These are phyloP conservation scores for Crithidia acanthocephali DNA, from an alignment of 208 protist genomes.

Conservation along the genomic window DNA sequence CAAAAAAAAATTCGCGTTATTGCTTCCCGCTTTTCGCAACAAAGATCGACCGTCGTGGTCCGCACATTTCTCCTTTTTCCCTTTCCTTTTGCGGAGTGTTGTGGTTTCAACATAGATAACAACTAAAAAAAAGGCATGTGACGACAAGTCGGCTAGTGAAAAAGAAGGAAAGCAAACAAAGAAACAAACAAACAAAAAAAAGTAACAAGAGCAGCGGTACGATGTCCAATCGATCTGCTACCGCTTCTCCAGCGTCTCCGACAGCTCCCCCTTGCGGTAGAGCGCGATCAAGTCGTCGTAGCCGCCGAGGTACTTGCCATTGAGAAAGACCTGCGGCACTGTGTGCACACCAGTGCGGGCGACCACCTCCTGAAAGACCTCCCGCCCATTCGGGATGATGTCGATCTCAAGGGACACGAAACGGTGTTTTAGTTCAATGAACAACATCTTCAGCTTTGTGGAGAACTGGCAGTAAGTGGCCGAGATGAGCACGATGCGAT, in stretches of 20 bases:
- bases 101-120: too few relatives aligned
- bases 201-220: conserved; percentile 9
- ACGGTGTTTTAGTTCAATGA: conserved; percentile 83
- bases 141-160: too few relatives aligned
- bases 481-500: conserved; percentile 83
- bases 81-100: too few relatives aligned
- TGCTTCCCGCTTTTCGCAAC: too few relatives aligned
- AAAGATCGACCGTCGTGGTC: too few relatives aligned
- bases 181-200: background rate
- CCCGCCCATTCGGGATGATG: conserved; percentile 87
- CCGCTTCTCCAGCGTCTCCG: conserved; percentile 56
- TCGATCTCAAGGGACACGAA: conserved; percentile 90
- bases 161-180: too few relatives aligned
- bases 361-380: conserved; percentile 82
- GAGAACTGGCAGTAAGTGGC: conserved; percentile 92
- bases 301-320: conserved; percentile 83
- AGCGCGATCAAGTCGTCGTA: conserved; percentile 86
- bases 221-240: conserved; percentile 8
- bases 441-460: conserved; percentile 80
- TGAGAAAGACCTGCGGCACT: conserved; percentile 85
- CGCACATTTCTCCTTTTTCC: too few relatives aligned
- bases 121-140: too few relatives aligned
- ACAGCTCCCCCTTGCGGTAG: conserved; percentile 65
- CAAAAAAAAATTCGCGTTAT: too few relatives aligned
- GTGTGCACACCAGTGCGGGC: conserved; percentile 73